Evolutionary conservation across 208 protist genomes (phyloP).

Genomic region (Blastocrithidia nonstop): DNA sequence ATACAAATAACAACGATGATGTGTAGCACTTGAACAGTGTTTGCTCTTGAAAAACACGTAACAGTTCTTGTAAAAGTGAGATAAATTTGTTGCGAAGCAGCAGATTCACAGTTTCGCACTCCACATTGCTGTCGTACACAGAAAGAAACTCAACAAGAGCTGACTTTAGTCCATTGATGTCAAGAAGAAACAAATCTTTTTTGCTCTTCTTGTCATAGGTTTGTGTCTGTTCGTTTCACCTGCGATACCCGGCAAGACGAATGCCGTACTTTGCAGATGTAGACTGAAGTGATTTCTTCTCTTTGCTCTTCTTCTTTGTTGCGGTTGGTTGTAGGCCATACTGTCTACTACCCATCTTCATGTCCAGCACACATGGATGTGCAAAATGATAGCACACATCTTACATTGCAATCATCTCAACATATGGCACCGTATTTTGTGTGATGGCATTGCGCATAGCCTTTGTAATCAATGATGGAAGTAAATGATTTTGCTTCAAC

Average conservation of each 20-base stretch:
- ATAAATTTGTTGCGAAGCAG: constrained; percentile 18
- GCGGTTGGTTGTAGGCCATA: constrained; percentile 57
- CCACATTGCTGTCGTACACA: too few species aligned
- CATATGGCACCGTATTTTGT: too few species aligned
- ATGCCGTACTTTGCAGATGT: constrained; percentile 59
- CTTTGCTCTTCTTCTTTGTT: constrained; percentile 57
- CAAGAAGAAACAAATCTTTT: constrained; percentile 28
- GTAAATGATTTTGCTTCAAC: too few species aligned
- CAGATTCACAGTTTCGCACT: too few species aligned
- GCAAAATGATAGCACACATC: constrained; percentile 66
- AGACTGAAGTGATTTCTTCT: constrained; percentile 34
- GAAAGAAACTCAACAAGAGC: too few species aligned
- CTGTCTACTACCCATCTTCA: constrained; percentile 79
- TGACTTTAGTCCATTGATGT: constrained; percentile 25
- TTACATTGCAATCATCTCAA: constrained; percentile 77
- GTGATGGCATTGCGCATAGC: too few species aligned
- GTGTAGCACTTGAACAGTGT: constrained; percentile 68
- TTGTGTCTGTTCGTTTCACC: constrained; percentile 29
- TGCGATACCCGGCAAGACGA: constrained; percentile 57
- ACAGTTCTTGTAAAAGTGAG: constrained; percentile 29
- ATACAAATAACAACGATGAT: constrained; percentile 78
- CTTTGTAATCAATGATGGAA: too few species aligned
- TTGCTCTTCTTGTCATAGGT: constrained; percentile 41
- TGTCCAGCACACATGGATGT: constrained; percentile 63
- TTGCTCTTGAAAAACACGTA: constrained; percentile 35